Evolutionary conservation across 345 rosid genomes (phyloP), one percentile per base, ranked within the genome.

Genomic region (Eucalyptus cladocalyx): DNA sequence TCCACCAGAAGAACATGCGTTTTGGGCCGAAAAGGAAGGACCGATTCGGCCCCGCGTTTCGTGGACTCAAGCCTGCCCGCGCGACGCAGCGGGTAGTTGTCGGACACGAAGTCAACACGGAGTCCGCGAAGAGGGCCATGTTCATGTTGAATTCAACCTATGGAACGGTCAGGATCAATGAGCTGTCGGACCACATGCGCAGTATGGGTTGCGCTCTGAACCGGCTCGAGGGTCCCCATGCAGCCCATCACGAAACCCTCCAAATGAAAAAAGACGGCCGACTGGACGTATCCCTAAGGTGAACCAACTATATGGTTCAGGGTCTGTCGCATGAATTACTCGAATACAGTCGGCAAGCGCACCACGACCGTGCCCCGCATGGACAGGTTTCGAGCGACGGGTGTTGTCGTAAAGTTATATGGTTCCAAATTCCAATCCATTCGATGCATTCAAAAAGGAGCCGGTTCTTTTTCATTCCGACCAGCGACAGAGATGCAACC

Each of bases 131-230:
- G 28, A 76, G 47, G 15, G 42, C 24, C 28, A 3, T 11, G 28
- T 60, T 12, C 2, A 12, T 11, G 23, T 76, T 76, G 28, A 6
- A 76, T 76, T 37, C 83, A 76, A 76, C 45, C 83, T 11, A 76
- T 10, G 83, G 94, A 93, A 91, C 87, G 90, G 93, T 94, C 93
- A 42, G 86, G 89, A 90, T 92, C 94, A 92, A 62, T 91, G 92
- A 90, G 95, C 91, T 93, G 95, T 91, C 92, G 89, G 88, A 48
- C 90, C 93, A 92, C 92, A 89, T 92, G 94, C 90, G 58, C 88
- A 87, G 92, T 86, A 91, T 93, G 95, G 93, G 93, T 92, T 91
- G 91, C 92, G 91, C 83, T 87, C 24, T 30, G 7, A 16, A 40
- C 85, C 53, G 23, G 28, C 83, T 76, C 47, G 45, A 76, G 83